phyloP scores from a whole-genome alignment of 805 yeast genomes.

The Spathaspora sp. region DNA sequence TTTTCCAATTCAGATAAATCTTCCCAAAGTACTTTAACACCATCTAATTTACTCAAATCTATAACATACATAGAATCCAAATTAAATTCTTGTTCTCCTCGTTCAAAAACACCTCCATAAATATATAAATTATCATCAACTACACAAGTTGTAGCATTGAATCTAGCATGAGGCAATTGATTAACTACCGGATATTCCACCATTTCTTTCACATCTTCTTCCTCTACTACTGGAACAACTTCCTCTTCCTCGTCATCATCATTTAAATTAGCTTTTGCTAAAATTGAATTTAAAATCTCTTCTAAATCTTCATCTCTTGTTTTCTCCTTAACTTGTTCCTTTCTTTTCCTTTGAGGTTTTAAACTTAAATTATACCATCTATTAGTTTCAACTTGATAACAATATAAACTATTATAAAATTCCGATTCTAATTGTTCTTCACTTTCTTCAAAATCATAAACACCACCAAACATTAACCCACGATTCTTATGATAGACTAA shows the following conservation, averaged over 20 bases:
- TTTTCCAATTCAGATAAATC: conserved; percentile 58
- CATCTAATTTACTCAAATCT: conserved; percentile 83
- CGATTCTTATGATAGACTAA: conserved; percentile 87
- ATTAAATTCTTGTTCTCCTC: conserved; percentile 79
- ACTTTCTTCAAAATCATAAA: conserved; percentile 90
- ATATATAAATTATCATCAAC: conserved; percentile 80
- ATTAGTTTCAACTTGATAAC: conserved; percentile 81
- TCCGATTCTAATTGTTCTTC: conserved; percentile 86
- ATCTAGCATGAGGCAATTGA: conserved; percentile 82
- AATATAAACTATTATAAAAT: conserved; percentile 75
- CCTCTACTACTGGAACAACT: conserved; percentile 34
- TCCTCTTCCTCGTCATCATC: conserved; percentile 49
- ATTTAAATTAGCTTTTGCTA: conserved; percentile 68
- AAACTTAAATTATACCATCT: conserved; percentile 79
- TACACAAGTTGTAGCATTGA: conserved; percentile 82
- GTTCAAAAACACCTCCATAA: conserved; percentile 88
- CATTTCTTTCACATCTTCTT: conserved; percentile 36
- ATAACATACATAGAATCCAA: conserved; percentile 84
- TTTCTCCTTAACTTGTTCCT: conserved; percentile 39
- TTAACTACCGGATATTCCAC: conserved; percentile 54
- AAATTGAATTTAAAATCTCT: conserved; percentile 68
- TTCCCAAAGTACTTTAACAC: conserved; percentile 88
- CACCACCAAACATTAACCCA: conserved; percentile 94
- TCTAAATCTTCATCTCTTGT: conserved; percentile 78
- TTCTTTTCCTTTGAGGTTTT: conserved; percentile 57